phyloP scores from a whole-genome alignment of 192 early-diverging fungal genomes.

The Coemansia sp. region DNA sequence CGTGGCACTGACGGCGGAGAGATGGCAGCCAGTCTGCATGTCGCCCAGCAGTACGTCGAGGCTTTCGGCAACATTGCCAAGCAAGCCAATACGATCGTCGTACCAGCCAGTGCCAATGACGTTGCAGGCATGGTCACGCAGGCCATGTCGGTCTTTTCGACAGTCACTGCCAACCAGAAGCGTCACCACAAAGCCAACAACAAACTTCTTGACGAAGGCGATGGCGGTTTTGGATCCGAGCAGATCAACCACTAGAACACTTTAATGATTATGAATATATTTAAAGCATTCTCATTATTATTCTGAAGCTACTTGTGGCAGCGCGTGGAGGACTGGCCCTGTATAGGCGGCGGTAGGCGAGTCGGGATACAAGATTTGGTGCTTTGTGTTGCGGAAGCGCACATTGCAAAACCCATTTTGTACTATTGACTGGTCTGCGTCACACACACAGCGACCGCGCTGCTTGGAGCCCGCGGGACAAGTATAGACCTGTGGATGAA shows the following conservation, averaged over 20 bases:
- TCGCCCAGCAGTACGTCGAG: slow-evolving; percentile 97
- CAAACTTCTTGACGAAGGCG: slow-evolving; percentile 8
- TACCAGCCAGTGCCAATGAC: slow-evolving; percentile 84
- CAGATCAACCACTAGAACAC: slow-evolving; percentile 36
- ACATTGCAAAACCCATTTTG: slow-evolving; percentile 25
- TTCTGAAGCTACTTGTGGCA: not conserved
- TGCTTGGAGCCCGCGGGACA: slow-evolving; percentile 54
- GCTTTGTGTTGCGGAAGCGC: slow-evolving; percentile 18
- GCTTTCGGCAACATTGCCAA: slow-evolving; percentile 93
- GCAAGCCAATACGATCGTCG: slow-evolving; percentile 86
- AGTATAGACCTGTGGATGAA: slow-evolving; percentile 42
- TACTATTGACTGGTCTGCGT: slow-evolving; percentile 27
- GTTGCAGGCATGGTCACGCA: slow-evolving; percentile 90
- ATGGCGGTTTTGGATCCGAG: slow-evolving; percentile 51
- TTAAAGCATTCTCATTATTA: too few relatives aligned
- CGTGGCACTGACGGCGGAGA: slow-evolving; percentile 64
- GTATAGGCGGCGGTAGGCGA: not conserved
- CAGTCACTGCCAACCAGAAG: slow-evolving; percentile 39
- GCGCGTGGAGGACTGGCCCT: slow-evolving; percentile 12
- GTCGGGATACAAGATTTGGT: slow-evolving; percentile 15
- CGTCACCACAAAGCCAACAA: not conserved
- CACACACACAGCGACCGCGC: slow-evolving; percentile 51
- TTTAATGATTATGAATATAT: not conserved
- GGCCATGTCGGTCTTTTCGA: slow-evolving; percentile 58
- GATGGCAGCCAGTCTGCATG: slow-evolving; percentile 85